Conservation (phyloP, 169 alveolate genomes). For the Perkinsus marinus region DNA sequence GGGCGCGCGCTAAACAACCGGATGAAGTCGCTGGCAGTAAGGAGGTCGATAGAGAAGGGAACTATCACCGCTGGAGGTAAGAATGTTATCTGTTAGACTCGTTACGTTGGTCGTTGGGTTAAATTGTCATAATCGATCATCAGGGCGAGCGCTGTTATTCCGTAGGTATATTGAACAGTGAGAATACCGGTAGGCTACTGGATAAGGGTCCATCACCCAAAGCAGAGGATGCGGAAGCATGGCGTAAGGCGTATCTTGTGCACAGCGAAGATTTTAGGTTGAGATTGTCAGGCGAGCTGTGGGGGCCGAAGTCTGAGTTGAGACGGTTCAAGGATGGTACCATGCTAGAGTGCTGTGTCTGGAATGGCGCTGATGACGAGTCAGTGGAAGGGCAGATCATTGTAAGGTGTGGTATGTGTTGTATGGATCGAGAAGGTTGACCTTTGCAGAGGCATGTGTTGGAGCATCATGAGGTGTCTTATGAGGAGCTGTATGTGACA, state of each 20-base stretch:
- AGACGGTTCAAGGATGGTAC: background rate
- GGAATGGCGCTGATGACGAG: background rate
- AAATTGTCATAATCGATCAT: background rate
- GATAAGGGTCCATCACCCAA: background rate
- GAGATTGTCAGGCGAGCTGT: background rate
- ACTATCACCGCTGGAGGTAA: background rate
- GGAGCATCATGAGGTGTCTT: background rate
- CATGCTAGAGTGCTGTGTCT: background rate
- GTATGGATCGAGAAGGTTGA: background rate
- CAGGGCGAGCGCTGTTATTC: background rate
- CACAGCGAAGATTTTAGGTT: background rate
- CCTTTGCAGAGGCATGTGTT: background rate
- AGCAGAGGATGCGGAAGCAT: background rate
- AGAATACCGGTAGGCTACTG: background rate
- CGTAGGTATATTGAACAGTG: background rate
- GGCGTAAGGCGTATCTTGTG: background rate
- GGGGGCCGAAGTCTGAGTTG: background rate
- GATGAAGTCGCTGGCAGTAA: background rate
- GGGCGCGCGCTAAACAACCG: background rate
- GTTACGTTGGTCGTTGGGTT: too few relatives aligned
- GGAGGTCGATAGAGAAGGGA: background rate
- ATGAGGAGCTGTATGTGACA: background rate
- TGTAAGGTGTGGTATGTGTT: background rate
- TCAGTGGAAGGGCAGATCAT: background rate
- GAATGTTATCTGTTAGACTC: background rate